Base-by-base conservation (phyloP, 1,284 basidiomycete species). In the Leccinum pachyderme region DNA sequence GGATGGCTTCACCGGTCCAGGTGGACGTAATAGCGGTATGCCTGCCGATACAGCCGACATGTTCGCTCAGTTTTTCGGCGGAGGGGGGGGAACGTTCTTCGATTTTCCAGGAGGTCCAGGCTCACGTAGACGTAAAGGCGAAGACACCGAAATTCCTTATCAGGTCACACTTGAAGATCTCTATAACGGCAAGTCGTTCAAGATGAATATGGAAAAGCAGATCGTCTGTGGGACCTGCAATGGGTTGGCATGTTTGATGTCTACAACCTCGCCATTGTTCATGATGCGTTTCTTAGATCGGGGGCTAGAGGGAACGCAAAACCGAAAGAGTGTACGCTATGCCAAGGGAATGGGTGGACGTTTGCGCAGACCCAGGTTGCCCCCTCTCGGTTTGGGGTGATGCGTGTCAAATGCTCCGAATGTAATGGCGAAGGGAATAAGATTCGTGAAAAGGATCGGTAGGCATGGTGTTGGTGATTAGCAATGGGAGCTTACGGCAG, bases 101-200 rank as follows among this genome's bases (percentile, higher is more conserved):
- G 81, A 81, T 50, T 77, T 80, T 53, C 77, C 79, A 48, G 77
- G 75, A 53, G 78, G 74, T 49, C 72, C 63, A 55, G 76, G 67
- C 61, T 73, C 61, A 33, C 73, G 75, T 57, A 75, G 75, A 70
- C 79, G 72, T 47, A 83, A 82, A 64, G 85, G 86, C 13, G 77
- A 86, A 60, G 87, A 94, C 71, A 86, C 89, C 7, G 77, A 87
- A 33, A 86, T 97, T 59, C 82, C 86, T 3, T 91, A 96, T 68
- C 80, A 90, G 18, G 92, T 98, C 55, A 88, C 90, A 4, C 79
- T 99, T 33, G 94, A 97, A 70, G 95, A 98, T 69, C 77, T 96
- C 28, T 98, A 94, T 74, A 91, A 89, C 57, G 96, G 96, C 32
- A 95, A 95, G 72, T 83, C 82, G 13, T 88, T 96, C 47, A 90